Base-by-base conservation (phyloP, 495 filamentous ascomycete genomes). In the Penicillium canescens region DNA sequence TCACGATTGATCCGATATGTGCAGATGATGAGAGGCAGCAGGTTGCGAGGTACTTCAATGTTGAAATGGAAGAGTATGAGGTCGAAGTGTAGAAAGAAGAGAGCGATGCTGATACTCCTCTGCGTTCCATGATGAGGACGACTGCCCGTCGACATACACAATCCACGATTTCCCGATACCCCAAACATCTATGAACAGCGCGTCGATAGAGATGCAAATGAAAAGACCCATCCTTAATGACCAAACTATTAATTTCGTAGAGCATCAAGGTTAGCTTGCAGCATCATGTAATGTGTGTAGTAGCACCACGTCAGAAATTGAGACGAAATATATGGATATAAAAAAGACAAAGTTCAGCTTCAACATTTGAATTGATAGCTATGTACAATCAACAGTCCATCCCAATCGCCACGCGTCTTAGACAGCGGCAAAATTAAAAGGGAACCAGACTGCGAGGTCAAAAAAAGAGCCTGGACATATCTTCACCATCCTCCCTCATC, bases 1-100 rank as follows among this genome's bases (percentile, higher is more conserved):
- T 96, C 64, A 91, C 96, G 76, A 84, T 98, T 26, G 90, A 97
- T 62, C 82, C 87, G 11, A 85, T 82, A 40, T 80, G 88, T 46
- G 93, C 91, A 11, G 79, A 78, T 35, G 78, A 75, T 16, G 94
- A 98, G 73, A 82, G 83, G 59, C 73, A 77, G 13, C 70, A 78
- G 7, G 88, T 94, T 10, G 76, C 80, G 10, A 75, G 83, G 49
- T 89, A 84, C 65, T 89, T 86, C 65, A 83, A 82, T 52, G 83
- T 86, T 28, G 89, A 91, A 61, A 86, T 86, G 66, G 91, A 95
- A 59, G 89, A 95, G 66, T 73, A 72, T 49, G 70, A 74, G 49
- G 69, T 69, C 6, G 72, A 74, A 16, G 64, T 68, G 14, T 75
- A 51, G 66, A 7, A 10, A 5, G 28, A 7, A 31, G 6, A 10